A percentile compares a stretch with the other conserved stretches of the same genome.
Conservation (phyloP, 768 basidiomycete genomes). For the Clavulina sp. region DNA sequence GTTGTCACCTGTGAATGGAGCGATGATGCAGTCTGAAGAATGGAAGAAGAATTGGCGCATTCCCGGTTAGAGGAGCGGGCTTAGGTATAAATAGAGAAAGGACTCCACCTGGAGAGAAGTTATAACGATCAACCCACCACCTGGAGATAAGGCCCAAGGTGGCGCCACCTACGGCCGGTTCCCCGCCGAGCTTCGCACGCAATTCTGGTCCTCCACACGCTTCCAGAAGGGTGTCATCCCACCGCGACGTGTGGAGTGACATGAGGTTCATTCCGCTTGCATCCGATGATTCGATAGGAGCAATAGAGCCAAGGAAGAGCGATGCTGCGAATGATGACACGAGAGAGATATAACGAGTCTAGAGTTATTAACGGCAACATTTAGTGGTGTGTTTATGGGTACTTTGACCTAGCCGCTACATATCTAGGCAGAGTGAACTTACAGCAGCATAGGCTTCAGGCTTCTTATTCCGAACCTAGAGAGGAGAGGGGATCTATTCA, state of each 20-base stretch:
- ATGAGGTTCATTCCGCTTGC: constrained; percentile 86
- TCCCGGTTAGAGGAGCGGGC: not conserved
- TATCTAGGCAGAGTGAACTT: too few relatives aligned
- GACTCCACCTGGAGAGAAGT: constrained; percentile 43
- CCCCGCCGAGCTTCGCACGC: constrained; percentile 50
- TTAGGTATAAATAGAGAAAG: not conserved
- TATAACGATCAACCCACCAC: constrained; percentile 66
- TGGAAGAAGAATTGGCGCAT: not conserved
- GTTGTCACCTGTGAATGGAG: constrained; percentile 82
- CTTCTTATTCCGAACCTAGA: constrained; percentile 37
- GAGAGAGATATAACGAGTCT: constrained; percentile 57
- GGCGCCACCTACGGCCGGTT: constrained; percentile 57
- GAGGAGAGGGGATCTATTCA: not conserved
- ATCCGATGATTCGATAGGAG: constrained; percentile 73
- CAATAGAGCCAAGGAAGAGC: constrained; percentile 58
- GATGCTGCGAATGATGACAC: constrained; percentile 74
- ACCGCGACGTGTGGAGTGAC: constrained; percentile 54
- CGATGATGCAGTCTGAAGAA: constrained; percentile 48
- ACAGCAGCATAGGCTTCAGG: constrained; percentile 26
- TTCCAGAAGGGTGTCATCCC: constrained; percentile 50
- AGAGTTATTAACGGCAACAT: constrained; percentile 22
- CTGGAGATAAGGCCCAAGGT: constrained; percentile 42
- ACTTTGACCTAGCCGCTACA: too few relatives aligned
- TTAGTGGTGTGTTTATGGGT: too few relatives aligned
- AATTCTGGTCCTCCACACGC: constrained; percentile 53